Percentiles rank a stretch among this genome's conserved stretches.
These are phyloP conservation scores for Paraphaeosphaeria sporulosa DNA, from an alignment of 2,329 filamentous ascomycete genomes.

Conservation along the genomic window DNA sequence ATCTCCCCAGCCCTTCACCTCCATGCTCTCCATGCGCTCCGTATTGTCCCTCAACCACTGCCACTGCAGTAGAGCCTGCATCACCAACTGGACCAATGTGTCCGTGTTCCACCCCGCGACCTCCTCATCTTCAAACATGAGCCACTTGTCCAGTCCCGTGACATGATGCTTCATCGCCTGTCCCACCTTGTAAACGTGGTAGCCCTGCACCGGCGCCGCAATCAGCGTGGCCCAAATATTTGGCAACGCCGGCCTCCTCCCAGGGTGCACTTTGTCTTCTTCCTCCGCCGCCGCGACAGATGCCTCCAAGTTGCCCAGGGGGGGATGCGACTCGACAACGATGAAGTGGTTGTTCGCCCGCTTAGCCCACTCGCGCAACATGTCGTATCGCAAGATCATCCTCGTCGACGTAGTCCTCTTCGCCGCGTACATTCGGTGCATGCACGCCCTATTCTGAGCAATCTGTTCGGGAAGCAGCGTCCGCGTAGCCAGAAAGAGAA, in stretches of 20 bases:
- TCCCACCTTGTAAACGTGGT: constrained; percentile 23
- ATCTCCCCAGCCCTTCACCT: constrained; percentile 31
- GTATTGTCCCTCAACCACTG: constrained; percentile 40
- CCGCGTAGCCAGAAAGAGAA: constrained; percentile 35
- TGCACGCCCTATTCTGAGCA: constrained; percentile 26
- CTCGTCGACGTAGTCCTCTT: constrained; percentile 29
- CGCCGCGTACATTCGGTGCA: constrained; percentile 28
- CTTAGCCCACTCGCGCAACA: constrained; percentile 32
- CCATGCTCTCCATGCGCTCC: constrained; percentile 33
- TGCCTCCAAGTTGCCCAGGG: neutral
- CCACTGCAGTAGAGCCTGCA: constrained; percentile 32
- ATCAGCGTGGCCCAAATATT: constrained; percentile 37
- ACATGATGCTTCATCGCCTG: constrained; percentile 42
- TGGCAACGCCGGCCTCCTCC: constrained; percentile 20
- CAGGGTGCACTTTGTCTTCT: neutral
- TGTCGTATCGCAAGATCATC: constrained; percentile 38
- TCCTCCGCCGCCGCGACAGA: neutral
- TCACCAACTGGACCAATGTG: constrained; percentile 18
- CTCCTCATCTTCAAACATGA: constrained; percentile 31
- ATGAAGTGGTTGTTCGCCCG: constrained; percentile 15
- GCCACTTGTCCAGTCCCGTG: constrained; percentile 32
- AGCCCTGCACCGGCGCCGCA: constrained; percentile 24
- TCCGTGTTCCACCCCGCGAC: constrained; percentile 24
- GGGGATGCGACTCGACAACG: constrained; percentile 12
- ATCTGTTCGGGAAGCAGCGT: constrained; percentile 39